Conservation (phyloP, 1,139 yeast genomes). For the Taphrina flavorubra region DNA sequence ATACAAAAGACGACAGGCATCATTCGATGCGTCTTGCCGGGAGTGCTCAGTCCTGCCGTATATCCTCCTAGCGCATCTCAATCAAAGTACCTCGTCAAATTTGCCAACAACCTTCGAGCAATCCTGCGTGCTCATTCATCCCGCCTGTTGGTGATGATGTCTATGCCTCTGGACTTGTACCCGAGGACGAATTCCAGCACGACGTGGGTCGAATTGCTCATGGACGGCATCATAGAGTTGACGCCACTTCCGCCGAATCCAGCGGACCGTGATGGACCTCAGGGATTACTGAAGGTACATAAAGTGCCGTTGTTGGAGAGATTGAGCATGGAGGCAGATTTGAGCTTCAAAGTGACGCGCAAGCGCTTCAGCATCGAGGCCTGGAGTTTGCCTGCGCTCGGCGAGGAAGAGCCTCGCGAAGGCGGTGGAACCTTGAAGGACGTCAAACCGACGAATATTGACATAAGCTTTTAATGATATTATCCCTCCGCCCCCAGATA, state of each 20-base stretch:
- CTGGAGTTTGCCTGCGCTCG: constrained; percentile 41
- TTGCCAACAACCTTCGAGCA: constrained; percentile 66
- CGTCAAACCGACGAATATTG: constrained; percentile 33
- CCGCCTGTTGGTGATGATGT: constrained; percentile 60
- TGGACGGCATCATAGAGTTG: constrained; percentile 74
- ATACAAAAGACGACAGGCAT: constrained; percentile 49
- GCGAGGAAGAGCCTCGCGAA: constrained; percentile 39
- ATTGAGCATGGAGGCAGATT: constrained; percentile 35
- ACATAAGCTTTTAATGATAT: constrained; percentile 31
- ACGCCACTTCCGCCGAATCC: constrained; percentile 65
- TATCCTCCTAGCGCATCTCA: constrained; percentile 64
- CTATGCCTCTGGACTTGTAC: constrained; percentile 69
- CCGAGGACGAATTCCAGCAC: constrained; percentile 62
- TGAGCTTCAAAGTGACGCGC: constrained; percentile 42
- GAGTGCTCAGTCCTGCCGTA: constrained; percentile 76
- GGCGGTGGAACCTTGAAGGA: constrained; percentile 37
- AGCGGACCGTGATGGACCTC: constrained; percentile 37
- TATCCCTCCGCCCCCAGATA: too few species aligned
- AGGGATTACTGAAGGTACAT: constrained; percentile 43
- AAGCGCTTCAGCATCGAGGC: constrained; percentile 41
- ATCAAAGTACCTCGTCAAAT: constrained; percentile 62
- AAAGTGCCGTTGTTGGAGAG: constrained; percentile 40
- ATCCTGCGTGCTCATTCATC: constrained; percentile 59
- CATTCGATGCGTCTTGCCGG: constrained; percentile 74
- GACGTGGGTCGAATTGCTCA: constrained; percentile 62